Conservation (phyloP, 2,329 filamentous ascomycete genomes). For the Raffaelea ambrosiae region DNA sequence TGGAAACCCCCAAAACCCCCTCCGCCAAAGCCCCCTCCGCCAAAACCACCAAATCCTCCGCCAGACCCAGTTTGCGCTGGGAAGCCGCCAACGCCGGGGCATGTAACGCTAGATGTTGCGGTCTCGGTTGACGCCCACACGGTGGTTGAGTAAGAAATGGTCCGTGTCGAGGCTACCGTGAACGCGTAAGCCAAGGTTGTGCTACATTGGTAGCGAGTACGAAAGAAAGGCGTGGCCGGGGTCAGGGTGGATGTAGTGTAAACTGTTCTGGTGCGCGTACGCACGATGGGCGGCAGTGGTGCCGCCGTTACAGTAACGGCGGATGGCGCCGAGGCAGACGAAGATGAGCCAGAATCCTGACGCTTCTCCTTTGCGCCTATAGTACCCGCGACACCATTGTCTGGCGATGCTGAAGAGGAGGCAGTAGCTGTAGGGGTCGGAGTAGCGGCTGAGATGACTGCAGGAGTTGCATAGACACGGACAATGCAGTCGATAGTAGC, state of each 20-base stretch:
- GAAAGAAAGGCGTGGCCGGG: slow-evolving; percentile 8
- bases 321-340: too few species aligned
- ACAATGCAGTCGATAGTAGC: too few species aligned
- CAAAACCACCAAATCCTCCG: background rate
- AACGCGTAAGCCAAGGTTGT: slow-evolving; percentile 11
- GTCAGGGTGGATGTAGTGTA: slow-evolving; percentile 8
- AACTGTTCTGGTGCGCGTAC: slow-evolving; percentile 12
- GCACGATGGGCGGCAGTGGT: background rate
- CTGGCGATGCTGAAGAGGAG: too few species aligned
- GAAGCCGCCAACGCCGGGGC: slow-evolving; percentile 6
- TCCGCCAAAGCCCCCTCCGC: too few species aligned
- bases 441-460: too few species aligned
- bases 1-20: too few species aligned
- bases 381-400: too few species aligned
- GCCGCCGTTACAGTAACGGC: too few species aligned
- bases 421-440: too few species aligned
- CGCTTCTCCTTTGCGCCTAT: too few species aligned
- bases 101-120: slow-evolving; percentile 7
- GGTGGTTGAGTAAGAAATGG: slow-evolving; percentile 7
- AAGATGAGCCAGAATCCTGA: too few species aligned
- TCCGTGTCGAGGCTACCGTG: slow-evolving; percentile 11
- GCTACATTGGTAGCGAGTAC: slow-evolving; percentile 11
- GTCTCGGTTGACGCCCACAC: slow-evolving; percentile 9
- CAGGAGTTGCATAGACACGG: too few species aligned
- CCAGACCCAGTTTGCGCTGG: background rate